Percentiles rank a stretch among this genome's conserved stretches.
Conservation (phyloP, 768 basidiomycete genomes). For the Postia placenta region DNA sequence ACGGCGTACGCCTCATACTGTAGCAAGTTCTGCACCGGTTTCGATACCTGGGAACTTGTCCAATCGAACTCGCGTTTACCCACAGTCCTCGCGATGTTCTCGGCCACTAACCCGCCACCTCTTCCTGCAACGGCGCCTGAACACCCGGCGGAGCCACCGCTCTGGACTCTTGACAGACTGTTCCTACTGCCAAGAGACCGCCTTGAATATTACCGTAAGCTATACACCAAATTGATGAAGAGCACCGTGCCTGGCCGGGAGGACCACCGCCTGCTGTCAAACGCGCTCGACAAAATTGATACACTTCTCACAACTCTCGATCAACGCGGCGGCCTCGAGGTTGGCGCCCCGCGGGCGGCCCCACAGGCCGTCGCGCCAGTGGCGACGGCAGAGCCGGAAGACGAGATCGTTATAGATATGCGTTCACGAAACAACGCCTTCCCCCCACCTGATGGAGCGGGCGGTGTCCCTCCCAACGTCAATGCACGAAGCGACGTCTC, state of each 20-base stretch:
- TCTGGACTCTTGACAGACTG: constrained; percentile 83
- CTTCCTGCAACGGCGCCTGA: constrained; percentile 29
- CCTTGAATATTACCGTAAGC: constrained; percentile 86
- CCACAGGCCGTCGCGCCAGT: not conserved
- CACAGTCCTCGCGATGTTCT: constrained; percentile 63
- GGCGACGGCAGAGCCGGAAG: constrained; percentile 33
- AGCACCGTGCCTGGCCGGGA: constrained; percentile 81
- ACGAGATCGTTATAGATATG: constrained; percentile 55
- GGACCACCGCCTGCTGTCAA: constrained; percentile 76
- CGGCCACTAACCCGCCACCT: constrained; percentile 56
- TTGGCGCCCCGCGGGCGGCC: not conserved
- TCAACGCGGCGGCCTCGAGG: constrained; percentile 41
- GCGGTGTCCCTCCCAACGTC: not conserved
- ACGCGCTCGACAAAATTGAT: constrained; percentile 79
- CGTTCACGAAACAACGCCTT: constrained; percentile 29
- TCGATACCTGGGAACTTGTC: constrained; percentile 81
- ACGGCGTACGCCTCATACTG: constrained; percentile 82
- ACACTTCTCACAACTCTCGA: constrained; percentile 64
- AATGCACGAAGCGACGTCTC: too few relatives aligned
- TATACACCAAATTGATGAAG: constrained; percentile 81
- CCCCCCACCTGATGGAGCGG: not conserved
- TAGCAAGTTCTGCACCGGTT: constrained; percentile 63
- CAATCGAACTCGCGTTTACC: constrained; percentile 67
- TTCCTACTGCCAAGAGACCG: constrained; percentile 84
- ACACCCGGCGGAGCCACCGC: constrained; percentile 29